Evolutionary conservation across 495 filamentous ascomycete species (phyloP), one percentile per base, ranked within the genome.

Genomic region (Penicillium arizonense): DNA sequence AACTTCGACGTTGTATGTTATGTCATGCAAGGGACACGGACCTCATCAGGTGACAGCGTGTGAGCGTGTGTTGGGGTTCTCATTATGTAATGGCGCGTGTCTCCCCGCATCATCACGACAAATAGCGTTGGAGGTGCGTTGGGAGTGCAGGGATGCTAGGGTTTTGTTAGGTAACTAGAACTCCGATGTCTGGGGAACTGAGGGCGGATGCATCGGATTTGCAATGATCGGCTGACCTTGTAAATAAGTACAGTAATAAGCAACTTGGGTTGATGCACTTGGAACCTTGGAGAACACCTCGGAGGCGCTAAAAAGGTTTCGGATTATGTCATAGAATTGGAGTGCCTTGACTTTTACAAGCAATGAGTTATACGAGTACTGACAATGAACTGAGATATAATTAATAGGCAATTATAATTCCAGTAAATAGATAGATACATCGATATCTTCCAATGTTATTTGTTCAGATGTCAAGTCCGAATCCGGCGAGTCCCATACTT

Each of bases 31-130:
- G 37, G 37, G 37, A 40, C 39, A 42, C 39, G 39, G 39, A 42
- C 39, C 39, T 18, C 13, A 36, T 65, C 62, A 65, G 59, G 56
- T 65, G 62, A 65, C 21, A 34, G 11, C 16, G 28, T 40, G 16
- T 13, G 30, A 34, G 11, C 16, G 28, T 40, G 16, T 13, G 30
- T 35, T 16, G 36, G 26, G n/a, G 38, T 60, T 50, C 5, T 42
- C 12, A 48, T 65, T 65, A 59, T 56, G 62, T 65, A 65, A 65
- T 60, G 47, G 47, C 47, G 41, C 50, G 11, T 36, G 5, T 41
- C 12, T 49, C 62, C 62, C 62, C 62, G 59, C 62, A 65, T 59
- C 52, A 55, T 59, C 59, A 54, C 47, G 55, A 35, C 56, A 34
- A 60, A 59, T 62, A 5, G 26, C 10, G 32, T 16, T 12, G 33